Percentiles rank a stretch among this genome's conserved stretches.
phyloP scores from a whole-genome alignment of 345 rosid genomes.

The Heritiera fomes region DNA sequence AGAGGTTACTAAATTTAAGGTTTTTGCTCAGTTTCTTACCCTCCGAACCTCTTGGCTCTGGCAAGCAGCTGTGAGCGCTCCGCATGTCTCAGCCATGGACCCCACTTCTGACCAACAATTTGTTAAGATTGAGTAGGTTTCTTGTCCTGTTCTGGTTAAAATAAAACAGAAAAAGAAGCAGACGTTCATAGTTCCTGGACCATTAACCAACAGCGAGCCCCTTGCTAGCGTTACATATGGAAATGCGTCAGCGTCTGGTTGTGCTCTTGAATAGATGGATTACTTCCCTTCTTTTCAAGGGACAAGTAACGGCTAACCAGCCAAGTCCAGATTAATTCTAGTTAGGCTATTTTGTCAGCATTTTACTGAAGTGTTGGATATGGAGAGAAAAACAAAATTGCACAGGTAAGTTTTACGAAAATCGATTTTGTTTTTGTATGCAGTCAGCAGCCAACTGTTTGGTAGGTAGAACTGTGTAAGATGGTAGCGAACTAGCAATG shows the following conservation, averaged over 20 bases:
- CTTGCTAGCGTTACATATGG: constrained; percentile 5
- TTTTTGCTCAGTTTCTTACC: neutral
- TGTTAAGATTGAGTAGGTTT: neutral
- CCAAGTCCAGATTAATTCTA: constrained; percentile 13
- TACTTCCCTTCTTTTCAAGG: neutral
- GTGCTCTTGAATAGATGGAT: neutral
- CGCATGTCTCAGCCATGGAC: neutral
- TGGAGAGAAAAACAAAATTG: neutral
- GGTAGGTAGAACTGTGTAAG: constrained; percentile 27
- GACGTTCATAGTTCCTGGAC: neutral
- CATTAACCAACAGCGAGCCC: too few species aligned
- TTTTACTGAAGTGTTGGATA: neutral
- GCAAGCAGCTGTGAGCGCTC: neutral
- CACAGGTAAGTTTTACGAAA: neutral
- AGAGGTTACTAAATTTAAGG: neutral
- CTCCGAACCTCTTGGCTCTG: neutral
- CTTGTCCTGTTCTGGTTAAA: neutral
- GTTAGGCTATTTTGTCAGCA: constrained; percentile 14
- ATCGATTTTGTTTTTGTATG: constrained; percentile 13
- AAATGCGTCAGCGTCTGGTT: neutral
- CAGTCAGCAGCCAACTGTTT: constrained; percentile 25
- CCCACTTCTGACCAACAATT: neutral
- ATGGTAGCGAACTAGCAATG: neutral
- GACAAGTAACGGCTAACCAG: constrained; percentile 9
- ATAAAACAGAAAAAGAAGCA: neutral